These are phyloP conservation scores for Fonsecaea monophora DNA, from an alignment of 2,329 filamentous ascomycete species.

Conservation along the genomic window DNA sequence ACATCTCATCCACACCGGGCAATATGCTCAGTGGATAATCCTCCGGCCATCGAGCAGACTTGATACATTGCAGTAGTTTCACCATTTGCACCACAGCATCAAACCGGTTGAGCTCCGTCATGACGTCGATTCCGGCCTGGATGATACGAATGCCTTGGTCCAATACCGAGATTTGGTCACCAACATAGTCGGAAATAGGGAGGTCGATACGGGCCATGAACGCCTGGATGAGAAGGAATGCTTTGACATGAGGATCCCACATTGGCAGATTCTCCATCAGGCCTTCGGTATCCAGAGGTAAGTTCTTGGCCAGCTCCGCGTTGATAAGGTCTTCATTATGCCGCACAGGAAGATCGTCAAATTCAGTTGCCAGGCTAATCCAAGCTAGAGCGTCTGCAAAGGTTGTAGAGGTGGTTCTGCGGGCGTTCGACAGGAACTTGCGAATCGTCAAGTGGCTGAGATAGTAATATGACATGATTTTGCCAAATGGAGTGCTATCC, in stretches of 20 bases:
- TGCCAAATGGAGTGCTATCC: constrained; percentile 86
- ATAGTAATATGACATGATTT: constrained; percentile 99
- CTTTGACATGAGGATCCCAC: constrained; percentile 99
- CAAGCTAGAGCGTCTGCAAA: constrained; percentile 86
- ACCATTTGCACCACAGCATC: constrained; percentile 83
- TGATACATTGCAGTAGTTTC: constrained; percentile 85
- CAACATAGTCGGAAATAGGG: constrained; percentile 95
- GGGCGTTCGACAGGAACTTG: constrained; percentile 77
- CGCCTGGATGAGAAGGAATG: constrained; percentile 90
- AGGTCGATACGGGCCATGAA: constrained; percentile 93
- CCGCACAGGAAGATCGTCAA: constrained; percentile 94
- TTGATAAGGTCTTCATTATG: constrained; percentile 99
- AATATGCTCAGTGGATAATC: constrained; percentile 81
- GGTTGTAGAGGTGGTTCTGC: constrained; percentile 65
- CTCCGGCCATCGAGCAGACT: constrained; percentile 87
- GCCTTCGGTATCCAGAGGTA: constrained; percentile 59
- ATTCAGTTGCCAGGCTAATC: constrained; percentile 94
- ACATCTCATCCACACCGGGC: constrained; percentile 66
- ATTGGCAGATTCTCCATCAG: constrained; percentile 73
- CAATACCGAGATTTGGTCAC: constrained; percentile 84
- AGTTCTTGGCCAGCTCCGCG: constrained; percentile 79
- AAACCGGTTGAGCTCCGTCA: constrained; percentile 81
- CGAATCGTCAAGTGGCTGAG: constrained; percentile 94
- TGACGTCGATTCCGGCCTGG: constrained; percentile 90
- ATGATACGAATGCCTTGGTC: constrained; percentile 97